Evolutionary conservation across 768 basidiomycete species (phyloP).

Genomic region (Xerocomellus chrysenteron): DNA sequence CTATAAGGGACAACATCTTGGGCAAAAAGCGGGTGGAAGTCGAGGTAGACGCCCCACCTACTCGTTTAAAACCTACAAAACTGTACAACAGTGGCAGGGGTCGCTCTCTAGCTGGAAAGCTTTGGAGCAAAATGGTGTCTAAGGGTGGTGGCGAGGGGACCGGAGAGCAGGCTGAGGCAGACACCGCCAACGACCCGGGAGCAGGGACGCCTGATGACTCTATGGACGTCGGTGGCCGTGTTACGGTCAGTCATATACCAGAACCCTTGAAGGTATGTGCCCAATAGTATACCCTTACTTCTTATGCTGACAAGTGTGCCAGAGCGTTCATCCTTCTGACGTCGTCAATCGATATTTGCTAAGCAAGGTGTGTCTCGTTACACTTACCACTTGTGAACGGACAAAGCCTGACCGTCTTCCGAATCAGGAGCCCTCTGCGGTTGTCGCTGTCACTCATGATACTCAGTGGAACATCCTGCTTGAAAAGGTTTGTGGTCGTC

Average conservation of each 20-base stretch:
- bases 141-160: background rate
- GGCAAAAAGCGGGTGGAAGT: slow-evolving; percentile 4
- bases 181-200: background rate
- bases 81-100: background rate
- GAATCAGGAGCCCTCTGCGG: background rate
- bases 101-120: background rate
- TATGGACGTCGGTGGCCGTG: background rate
- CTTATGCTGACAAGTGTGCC: background rate
- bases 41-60: background rate
- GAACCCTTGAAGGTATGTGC: background rate
- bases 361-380: background rate
- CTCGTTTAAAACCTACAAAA: background rate
- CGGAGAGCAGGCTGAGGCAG: background rate
- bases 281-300: background rate
- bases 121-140: slow-evolving; percentile 2
- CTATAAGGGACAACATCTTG: slow-evolving; percentile 4
- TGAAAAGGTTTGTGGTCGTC: background rate
- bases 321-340: slow-evolving; percentile 14
- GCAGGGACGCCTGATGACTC: background rate
- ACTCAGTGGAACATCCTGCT: slow-evolving; percentile 8
- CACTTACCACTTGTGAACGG: background rate
- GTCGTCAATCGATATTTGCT: slow-evolving; percentile 12
- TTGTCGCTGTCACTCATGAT: slow-evolving; percentile 8
- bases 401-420: background rate
- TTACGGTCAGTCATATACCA: slow-evolving; percentile 1